phyloP scores from a whole-genome alignment of 2,329 filamentous ascomycete species.

The Cryphonectria parasitica region DNA sequence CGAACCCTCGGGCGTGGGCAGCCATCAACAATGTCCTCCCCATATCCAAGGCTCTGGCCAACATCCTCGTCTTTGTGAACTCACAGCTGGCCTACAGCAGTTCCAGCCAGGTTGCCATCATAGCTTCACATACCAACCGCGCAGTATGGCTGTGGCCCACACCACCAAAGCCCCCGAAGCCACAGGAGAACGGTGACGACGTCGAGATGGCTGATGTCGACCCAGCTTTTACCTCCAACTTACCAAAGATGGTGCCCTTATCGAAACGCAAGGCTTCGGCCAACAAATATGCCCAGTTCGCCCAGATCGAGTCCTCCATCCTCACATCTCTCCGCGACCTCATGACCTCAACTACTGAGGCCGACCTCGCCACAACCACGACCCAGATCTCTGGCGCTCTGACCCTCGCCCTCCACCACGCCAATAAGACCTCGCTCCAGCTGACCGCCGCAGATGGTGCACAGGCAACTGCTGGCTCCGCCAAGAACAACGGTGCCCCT shows the following conservation, averaged over 20 bases:
- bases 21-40: conserved; percentile 74
- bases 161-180: conserved; percentile 36
- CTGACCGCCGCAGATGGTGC: conserved; percentile 61
- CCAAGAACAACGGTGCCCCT: conserved; percentile 31
- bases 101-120: conserved; percentile 87
- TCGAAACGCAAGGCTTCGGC: conserved; percentile 48
- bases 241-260: conserved; percentile 25
- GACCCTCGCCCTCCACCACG: conserved; percentile 85
- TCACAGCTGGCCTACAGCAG: conserved; percentile 94
- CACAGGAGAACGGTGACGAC: conserved; percentile 43
- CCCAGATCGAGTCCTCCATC: conserved; percentile 81
- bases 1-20: conserved; percentile 90
- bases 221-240: conserved; percentile 35
- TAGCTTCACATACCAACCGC: conserved; percentile 85
- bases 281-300: conserved; percentile 94
- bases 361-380: conserved; percentile 72
- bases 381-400: conserved; percentile 91
- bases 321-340: conserved; percentile 74
- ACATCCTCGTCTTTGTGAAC: conserved; percentile 95
- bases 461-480: conserved; percentile 35
- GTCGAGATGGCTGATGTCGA: conserved; percentile 57
- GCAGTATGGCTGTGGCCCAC: conserved; percentile 88
- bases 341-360: conserved; percentile 67
- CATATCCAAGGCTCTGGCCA: conserved; percentile 80
- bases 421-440: conserved; percentile 77